Percentiles rank a stretch among this genome's conserved stretches.
Conservation (phyloP, 139 green algal genomes). For the Volvox reticuliferus region DNA sequence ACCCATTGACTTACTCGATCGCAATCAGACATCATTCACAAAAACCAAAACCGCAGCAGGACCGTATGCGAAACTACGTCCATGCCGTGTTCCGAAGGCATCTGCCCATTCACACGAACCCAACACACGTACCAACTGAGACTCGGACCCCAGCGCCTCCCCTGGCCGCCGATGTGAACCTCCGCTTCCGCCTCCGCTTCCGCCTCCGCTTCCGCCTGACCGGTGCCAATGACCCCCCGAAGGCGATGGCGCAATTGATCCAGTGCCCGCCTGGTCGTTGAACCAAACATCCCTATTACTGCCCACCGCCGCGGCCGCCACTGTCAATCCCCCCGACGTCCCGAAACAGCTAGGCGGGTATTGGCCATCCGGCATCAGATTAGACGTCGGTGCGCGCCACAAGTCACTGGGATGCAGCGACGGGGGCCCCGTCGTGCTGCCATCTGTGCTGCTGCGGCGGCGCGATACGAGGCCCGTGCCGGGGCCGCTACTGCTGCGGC, state of each 20-base stretch:
- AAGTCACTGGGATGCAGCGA: neutral
- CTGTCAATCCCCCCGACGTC: neutral
- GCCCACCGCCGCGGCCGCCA: neutral
- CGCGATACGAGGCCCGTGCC: neutral
- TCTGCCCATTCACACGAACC: neutral
- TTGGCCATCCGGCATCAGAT: neutral
- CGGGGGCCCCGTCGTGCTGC: neutral
- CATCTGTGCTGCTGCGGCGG: neutral
- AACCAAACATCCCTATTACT: neutral
- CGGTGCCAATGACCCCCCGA: neutral
- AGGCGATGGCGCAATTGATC: no score
- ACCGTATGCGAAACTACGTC: no score
- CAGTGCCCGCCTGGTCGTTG: neutral
- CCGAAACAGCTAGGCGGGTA: no score
- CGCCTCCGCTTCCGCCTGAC: neutral
- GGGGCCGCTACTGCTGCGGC: neutral
- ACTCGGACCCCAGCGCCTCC: neutral
- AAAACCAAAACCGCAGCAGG: no score
- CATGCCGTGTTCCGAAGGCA: neutral
- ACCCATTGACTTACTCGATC: no score
- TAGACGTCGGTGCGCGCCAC: slow-evolving; percentile 6
- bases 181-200: neutral
- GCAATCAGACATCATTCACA: no score
- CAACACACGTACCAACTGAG: slow-evolving; percentile 1
- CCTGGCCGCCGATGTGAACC: neutral